Evolutionary conservation across 257 asterid genomes (phyloP).

Genomic region (Rhazya stricta): DNA sequence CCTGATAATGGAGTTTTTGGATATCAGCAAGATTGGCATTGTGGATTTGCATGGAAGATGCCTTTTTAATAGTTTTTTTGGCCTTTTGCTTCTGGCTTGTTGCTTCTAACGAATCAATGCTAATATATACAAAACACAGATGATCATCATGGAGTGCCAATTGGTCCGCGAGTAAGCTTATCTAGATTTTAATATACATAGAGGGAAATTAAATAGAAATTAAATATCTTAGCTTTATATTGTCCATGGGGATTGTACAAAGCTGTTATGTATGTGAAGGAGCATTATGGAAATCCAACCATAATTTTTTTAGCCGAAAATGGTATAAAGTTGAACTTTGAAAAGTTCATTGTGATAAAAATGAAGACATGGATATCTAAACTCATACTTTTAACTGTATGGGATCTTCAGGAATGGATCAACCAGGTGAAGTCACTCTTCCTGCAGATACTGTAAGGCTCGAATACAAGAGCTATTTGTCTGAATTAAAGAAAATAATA

Average conservation of each 20-base stretch:
- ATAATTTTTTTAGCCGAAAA: constrained; percentile 76
- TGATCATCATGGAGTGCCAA: constrained; percentile 75
- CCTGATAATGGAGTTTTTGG: constrained; percentile 34
- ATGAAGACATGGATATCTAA: neutral
- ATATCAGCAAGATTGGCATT: constrained; percentile 82
- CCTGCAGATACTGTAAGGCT: constrained; percentile 57
- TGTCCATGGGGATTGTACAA: constrained; percentile 93
- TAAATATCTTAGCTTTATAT: constrained; percentile 96
- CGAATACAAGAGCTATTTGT: constrained; percentile 57
- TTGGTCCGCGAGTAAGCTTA: constrained; percentile 73
- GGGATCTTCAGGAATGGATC: constrained; percentile 73
- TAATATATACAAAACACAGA: constrained; percentile 29
- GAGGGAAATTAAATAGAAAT: too few species aligned
- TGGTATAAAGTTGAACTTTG: constrained; percentile 34
- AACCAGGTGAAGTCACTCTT: constrained; percentile 61
- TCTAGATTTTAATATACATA: neutral
- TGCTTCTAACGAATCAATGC: too few species aligned
- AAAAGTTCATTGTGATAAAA: neutral
- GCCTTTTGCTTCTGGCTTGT: too few species aligned
- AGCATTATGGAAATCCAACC: constrained; percentile 67
- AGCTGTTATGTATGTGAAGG: constrained; percentile 78
- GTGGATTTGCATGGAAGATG: constrained; percentile 72
- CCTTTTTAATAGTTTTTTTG: too few species aligned
- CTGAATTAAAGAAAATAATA: constrained; percentile 56
- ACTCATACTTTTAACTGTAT: too few species aligned